Percentiles rank a stretch among this genome's conserved stretches.
Evolutionary conservation across 2,329 filamentous ascomycete genomes (phyloP).

Genomic region (Colletotrichum australisinense): DNA sequence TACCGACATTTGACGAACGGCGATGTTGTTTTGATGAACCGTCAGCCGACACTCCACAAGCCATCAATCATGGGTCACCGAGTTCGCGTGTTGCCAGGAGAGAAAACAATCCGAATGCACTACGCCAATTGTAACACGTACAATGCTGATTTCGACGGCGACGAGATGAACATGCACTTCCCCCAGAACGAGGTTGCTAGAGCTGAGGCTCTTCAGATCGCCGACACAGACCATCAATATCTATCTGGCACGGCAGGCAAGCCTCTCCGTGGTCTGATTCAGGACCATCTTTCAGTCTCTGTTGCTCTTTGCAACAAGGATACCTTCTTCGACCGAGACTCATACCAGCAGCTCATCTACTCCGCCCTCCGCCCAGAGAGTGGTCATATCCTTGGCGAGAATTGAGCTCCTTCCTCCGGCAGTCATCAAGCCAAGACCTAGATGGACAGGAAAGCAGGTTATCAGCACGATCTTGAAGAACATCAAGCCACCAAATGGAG

Average conservation of each 20-base stretch:
- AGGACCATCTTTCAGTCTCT: constrained; percentile 97
- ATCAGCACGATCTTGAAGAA: constrained; percentile 95
- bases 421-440: constrained; percentile 80
- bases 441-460: constrained; percentile 98
- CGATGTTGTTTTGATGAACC: constrained; percentile 98
- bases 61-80: constrained; percentile 99
- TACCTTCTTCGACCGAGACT: constrained; percentile 86
- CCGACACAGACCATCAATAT: constrained; percentile 97
- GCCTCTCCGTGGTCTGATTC: constrained; percentile 93
- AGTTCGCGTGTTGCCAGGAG: constrained; percentile 89
- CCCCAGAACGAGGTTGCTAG: constrained; percentile 96
- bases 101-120: constrained; percentile 99
- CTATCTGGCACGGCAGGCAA: constrained; percentile 94
- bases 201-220: constrained; percentile 91
- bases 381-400: constrained; percentile 86
- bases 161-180: constrained; percentile 99
- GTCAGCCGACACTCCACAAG: constrained; percentile 97
- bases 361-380: constrained; percentile 89
- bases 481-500: constrained; percentile 81
- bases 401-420: constrained; percentile 86
- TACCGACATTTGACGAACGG: constrained; percentile 96
- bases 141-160: constrained; percentile 98
- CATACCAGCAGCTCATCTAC: constrained; percentile 96
- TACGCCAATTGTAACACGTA: constrained; percentile 99
- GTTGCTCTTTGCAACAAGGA: constrained; percentile 92